Evolutionary conservation across 768 basidiomycete species (phyloP).

Genomic region (Arthromyces matolae): DNA sequence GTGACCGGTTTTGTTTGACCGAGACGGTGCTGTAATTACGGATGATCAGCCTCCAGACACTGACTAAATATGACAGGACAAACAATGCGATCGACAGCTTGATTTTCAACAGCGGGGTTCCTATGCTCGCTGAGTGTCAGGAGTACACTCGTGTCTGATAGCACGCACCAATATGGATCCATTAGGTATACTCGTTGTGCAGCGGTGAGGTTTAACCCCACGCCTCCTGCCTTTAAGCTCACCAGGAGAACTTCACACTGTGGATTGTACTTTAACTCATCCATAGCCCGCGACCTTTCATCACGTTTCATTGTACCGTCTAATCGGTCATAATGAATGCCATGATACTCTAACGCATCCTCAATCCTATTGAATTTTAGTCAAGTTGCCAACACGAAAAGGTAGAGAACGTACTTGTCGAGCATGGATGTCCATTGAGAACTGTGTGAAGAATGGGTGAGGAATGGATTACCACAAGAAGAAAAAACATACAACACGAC

Average conservation of each 20-base stretch:
- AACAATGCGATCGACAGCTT: slow-evolving; percentile 96
- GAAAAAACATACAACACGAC: slow-evolving; percentile 81
- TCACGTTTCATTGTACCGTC: slow-evolving; percentile 99
- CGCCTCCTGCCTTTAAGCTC: slow-evolving; percentile 94
- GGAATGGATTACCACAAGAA: slow-evolving; percentile 12
- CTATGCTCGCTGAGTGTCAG: slow-evolving; percentile 33
- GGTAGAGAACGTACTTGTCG: slow-evolving; percentile 60
- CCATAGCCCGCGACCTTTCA: slow-evolving; percentile 88
- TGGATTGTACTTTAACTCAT: slow-evolving; percentile 86
- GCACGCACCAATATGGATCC: slow-evolving; percentile 87
- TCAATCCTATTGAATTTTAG: slow-evolving; percentile 57
- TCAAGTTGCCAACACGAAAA: neutral
- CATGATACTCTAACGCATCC: slow-evolving; percentile 77
- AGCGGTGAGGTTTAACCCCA: slow-evolving; percentile 92
- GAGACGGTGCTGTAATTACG: slow-evolving; percentile 72
- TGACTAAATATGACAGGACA: no score
- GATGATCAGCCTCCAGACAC: no score
- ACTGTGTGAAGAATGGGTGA: slow-evolving; percentile 38
- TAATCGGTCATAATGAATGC: slow-evolving; percentile 86
- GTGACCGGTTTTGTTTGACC: slow-evolving; percentile 92
- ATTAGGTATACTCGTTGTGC: slow-evolving; percentile 93
- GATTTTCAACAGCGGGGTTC: slow-evolving; percentile 97
- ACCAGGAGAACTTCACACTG: slow-evolving; percentile 91
- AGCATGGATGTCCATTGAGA: slow-evolving; percentile 96
- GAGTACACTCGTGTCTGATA: neutral